Conservation (phyloP, 768 basidiomycete species). For the Russula virescens region DNA sequence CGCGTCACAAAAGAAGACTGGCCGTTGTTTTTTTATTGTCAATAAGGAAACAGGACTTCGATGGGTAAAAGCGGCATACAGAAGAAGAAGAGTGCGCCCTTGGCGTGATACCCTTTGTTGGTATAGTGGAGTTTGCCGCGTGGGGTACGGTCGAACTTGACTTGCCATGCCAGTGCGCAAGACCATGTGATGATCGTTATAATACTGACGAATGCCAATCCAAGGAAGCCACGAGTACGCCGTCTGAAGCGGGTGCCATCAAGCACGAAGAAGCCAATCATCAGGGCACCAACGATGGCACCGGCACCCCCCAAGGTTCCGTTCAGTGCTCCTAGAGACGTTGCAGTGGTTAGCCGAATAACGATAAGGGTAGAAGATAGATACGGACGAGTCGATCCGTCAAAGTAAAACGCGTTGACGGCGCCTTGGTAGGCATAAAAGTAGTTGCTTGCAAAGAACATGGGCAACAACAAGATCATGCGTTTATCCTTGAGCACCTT, state of each 20-base stretch:
- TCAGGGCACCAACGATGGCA: conserved; percentile 39
- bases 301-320: conserved; percentile 37
- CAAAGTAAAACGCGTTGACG: conserved; percentile 36
- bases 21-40: background rate
- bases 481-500: conserved; percentile 39
- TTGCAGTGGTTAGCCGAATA: background rate
- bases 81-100: conserved; percentile 39
- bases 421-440: conserved; percentile 44
- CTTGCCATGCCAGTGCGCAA: conserved; percentile 37
- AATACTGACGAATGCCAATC: conserved; percentile 32
- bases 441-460: conserved; percentile 43
- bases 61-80: conserved; percentile 26
- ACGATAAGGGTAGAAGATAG: background rate
- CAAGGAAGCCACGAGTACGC: conserved; percentile 37
- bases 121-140: conserved; percentile 30
- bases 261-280: conserved; percentile 38
- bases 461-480: conserved; percentile 37
- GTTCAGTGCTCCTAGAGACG: conserved; percentile 32
- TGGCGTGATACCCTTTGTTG: conserved; percentile 32
- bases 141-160: conserved; percentile 33
- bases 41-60: background rate
- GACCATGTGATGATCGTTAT: conserved; percentile 36
- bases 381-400: conserved; percentile 37
- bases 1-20: conserved; percentile 37
- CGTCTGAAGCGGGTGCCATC: conserved; percentile 33